Evolutionary conservation across 345 rosid genomes (phyloP).

Genomic region (Cardiospermum halicacabum): DNA sequence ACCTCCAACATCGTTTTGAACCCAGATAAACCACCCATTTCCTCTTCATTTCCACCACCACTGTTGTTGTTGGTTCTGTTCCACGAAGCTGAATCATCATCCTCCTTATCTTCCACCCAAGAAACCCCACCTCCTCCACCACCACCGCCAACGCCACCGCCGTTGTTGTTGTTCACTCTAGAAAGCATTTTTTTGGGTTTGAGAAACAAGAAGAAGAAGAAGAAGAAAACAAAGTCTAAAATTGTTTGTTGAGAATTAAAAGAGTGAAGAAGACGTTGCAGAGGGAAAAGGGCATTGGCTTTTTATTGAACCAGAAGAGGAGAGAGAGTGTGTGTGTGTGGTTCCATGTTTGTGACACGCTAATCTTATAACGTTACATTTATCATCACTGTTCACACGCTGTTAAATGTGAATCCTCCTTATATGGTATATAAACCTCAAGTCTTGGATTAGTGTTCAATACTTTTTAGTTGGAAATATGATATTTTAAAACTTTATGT

Average conservation of each 20-base stretch:
- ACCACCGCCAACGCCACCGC: slow-evolving; percentile 17
- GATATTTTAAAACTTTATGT: too few relatives aligned
- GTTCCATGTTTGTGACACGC: slow-evolving; percentile 16
- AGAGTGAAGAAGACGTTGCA: slow-evolving; percentile 30
- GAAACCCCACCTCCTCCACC: slow-evolving; percentile 18
- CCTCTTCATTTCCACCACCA: slow-evolving; percentile 31
- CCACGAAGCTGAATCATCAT: slow-evolving; percentile 30
- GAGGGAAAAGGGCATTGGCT: slow-evolving; percentile 34
- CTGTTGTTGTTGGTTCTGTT: slow-evolving; percentile 19
- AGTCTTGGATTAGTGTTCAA: too few relatives aligned
- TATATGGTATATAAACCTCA: too few relatives aligned
- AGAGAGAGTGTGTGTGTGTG: neutral
- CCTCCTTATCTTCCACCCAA: slow-evolving; percentile 38
- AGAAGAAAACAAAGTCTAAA: neutral
- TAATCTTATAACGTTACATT: slow-evolving; percentile 29
- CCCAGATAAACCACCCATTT: slow-evolving; percentile 33
- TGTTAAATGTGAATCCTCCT: too few relatives aligned
- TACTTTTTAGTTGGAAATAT: too few relatives aligned
- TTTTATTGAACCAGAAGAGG: slow-evolving; percentile 16
- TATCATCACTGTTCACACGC: slow-evolving; percentile 3
- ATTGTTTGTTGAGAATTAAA: slow-evolving; percentile 7
- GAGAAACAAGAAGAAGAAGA: slow-evolving; percentile 17
- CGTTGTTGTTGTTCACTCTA: slow-evolving; percentile 25
- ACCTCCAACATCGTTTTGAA: slow-evolving; percentile 55
- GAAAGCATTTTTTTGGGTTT: slow-evolving; percentile 33